These are phyloP conservation scores for Ramalina peruviana DNA, from an alignment of 495 filamentous ascomycete species.

Conservation along the genomic window DNA sequence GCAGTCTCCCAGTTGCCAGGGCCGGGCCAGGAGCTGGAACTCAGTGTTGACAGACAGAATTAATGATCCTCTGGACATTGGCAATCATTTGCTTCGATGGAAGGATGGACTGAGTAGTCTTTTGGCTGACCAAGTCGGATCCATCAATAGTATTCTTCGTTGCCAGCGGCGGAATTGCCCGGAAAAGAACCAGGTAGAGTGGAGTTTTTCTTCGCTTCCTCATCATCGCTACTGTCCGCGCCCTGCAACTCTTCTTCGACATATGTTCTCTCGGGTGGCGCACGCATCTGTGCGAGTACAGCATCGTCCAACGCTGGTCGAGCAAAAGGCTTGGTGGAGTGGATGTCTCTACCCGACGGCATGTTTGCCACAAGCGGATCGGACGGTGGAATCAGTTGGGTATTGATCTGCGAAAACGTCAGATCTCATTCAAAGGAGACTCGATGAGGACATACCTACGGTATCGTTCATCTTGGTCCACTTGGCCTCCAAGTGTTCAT, in stretches of 20 bases:
- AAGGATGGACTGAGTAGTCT: no score
- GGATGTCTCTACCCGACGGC: conserved; percentile 79
- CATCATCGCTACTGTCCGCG: conserved; percentile 17
- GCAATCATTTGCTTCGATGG: no score
- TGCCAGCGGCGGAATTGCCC: conserved; percentile 18
- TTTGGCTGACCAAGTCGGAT: neutral
- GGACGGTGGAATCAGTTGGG: conserved; percentile 59
- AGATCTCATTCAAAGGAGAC: neutral
- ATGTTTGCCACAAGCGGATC: conserved; percentile 58
- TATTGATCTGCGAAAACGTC: conserved; percentile 48
- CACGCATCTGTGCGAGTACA: conserved; percentile 36
- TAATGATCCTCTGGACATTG: no score
- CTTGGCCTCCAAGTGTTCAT: conserved; percentile 75
- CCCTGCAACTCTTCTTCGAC: conserved; percentile 16
- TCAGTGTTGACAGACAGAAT: no score
- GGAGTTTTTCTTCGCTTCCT: conserved; percentile 28
- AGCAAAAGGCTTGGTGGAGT: conserved; percentile 46
- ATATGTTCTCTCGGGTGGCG: conserved; percentile 26
- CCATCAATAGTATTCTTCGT: conserved; percentile 26
- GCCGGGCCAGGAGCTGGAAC: no score
- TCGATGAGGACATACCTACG: conserved; percentile 33
- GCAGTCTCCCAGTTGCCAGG: no score
- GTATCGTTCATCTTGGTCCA: conserved; percentile 92
- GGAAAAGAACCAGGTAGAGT: conserved; percentile 34
- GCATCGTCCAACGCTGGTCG: conserved; percentile 43